These are phyloP conservation scores for Malassezia nana DNA, from an alignment of 1,284 basidiomycete species.

Conservation along the genomic window DNA sequence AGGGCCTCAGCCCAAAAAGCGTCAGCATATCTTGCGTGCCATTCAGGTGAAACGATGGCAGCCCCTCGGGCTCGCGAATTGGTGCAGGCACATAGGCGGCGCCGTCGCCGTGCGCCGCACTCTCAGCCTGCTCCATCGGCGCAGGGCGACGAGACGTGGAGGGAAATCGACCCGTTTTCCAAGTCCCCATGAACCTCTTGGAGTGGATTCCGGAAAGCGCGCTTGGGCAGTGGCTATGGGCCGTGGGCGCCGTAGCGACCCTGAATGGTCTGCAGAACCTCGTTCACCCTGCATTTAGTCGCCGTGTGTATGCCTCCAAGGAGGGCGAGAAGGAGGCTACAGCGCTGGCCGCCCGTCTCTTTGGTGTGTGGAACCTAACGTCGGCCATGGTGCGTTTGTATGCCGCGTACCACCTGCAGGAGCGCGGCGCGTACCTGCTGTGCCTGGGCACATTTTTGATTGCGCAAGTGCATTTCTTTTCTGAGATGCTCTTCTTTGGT, in stretches of 20 bases:
- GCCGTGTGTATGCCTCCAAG: constrained; percentile 36
- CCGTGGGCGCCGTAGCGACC: constrained; percentile 29
- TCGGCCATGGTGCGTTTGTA: constrained; percentile 42
- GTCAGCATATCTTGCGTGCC: constrained; percentile 34
- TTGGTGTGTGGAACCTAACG: constrained; percentile 44
- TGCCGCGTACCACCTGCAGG: constrained; percentile 38
- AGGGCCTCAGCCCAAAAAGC: constrained; percentile 29
- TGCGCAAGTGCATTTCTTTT: constrained; percentile 76
- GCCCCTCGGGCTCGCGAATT: constrained; percentile 3
- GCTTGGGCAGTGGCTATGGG: constrained; percentile 40
- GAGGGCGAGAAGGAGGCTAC: constrained; percentile 29
- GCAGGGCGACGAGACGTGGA: neutral
- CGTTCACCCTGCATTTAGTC: constrained; percentile 27
- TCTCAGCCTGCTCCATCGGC: neutral
- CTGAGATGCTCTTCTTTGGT: constrained; percentile 73
- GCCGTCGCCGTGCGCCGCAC: neutral
- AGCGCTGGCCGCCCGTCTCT: constrained; percentile 35
- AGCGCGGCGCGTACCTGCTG: constrained; percentile 61
- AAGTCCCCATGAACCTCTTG: neutral
- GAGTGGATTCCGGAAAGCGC: constrained; percentile 20
- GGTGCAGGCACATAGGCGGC: neutral
- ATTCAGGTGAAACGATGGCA: constrained; percentile 21
- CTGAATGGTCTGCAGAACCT: constrained; percentile 39
- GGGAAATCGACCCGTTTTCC: neutral
- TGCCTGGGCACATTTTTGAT: constrained; percentile 76